Base-by-base conservation (phyloP, 1,284 basidiomycete species). In the Rhodotorula mucilaginosa region DNA sequence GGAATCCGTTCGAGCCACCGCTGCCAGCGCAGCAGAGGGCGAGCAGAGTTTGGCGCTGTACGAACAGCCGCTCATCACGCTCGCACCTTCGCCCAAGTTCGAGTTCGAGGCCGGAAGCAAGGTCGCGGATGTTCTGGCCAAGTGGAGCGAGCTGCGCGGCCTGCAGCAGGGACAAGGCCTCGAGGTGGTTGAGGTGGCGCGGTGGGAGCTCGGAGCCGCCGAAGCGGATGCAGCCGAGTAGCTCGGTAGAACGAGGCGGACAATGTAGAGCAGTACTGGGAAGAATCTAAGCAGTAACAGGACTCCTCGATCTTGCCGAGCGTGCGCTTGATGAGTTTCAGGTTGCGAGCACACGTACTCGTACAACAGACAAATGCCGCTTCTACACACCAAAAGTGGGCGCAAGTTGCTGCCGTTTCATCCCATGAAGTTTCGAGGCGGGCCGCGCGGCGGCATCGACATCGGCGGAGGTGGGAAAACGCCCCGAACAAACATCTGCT, bases 31-130 rank as follows among this genome's bases (percentile, higher is more conserved):
- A 10, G 83, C 82, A 7, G 80, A 81, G 21, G 83, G 82, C 29
- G 86, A 87, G 52, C 87, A 89, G 51, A 86, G 84, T 7, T 79
- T 76, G 16, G 87, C 87, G 23, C 81, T 97, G 67, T 90, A 93
- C 78, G 84, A 88, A 34, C 94, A 97, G 79, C 88, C 88, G 7
- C 92, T 93, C 78, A 88, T 90, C 84, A 91, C 92, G 86, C 82
- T 88, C 70, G 79, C 48, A 70, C 78, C 48, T 56, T 75, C 7
- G 46, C 69, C 51, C 58, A 73, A 75, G 75, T 57, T 74, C 66
- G 48, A 76, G 65, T 62, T 69, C 63, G 80, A 82, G 60, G 83
- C 85, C 52, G 85, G 87, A 34, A 81, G 84, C 67, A 84, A 84
- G 49, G 89, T 93, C n/a, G 82, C 83, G 62, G 83, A 87, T 12